A percentile compares a stretch with the other conserved stretches of the same genome.
Conservation (phyloP, 2,329 filamentous ascomycete species). For the Colletotrichum tanaceti region DNA sequence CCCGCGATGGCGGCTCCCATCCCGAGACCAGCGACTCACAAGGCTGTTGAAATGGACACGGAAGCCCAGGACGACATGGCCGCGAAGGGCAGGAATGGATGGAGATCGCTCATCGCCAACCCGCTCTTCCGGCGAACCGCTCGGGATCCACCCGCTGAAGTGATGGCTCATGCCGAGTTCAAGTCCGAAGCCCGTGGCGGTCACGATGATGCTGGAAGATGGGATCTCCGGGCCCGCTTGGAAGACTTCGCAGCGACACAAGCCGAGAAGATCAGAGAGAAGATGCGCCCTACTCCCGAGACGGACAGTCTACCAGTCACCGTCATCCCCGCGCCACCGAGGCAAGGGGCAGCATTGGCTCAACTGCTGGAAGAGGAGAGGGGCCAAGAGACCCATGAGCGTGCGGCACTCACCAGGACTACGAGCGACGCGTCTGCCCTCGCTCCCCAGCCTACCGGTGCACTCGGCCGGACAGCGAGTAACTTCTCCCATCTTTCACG, state of each 20-base stretch:
- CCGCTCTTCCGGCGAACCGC: slow-evolving; percentile 46
- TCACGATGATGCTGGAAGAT: slow-evolving; percentile 52
- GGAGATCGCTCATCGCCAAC: slow-evolving; percentile 48
- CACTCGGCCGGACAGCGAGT: slow-evolving; percentile 29
- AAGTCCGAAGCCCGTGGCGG: slow-evolving; percentile 40
- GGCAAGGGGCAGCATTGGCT: slow-evolving; percentile 67
- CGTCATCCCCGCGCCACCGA: slow-evolving; percentile 70
- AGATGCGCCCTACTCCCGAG: slow-evolving; percentile 64
- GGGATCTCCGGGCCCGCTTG: slow-evolving; percentile 68
- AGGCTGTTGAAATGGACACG: slow-evolving; percentile 42
- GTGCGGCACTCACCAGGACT: slow-evolving; percentile 24
- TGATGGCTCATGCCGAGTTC: slow-evolving; percentile 26
- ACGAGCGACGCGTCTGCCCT: slow-evolving; percentile 37
- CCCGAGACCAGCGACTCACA: slow-evolving; percentile 34
- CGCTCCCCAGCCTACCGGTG: slow-evolving; percentile 9
- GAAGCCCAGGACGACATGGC: slow-evolving; percentile 44
- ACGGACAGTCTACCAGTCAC: slow-evolving; percentile 68
- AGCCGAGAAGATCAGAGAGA: slow-evolving; percentile 69
- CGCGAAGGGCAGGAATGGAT: slow-evolving; percentile 43
- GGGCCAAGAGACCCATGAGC: slow-evolving; percentile 23
- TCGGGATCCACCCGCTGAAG: slow-evolving; percentile 31
- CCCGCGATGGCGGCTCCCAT: slow-evolving; percentile 35
- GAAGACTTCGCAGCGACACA: slow-evolving; percentile 72
- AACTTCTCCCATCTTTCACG: slow-evolving; percentile 33
- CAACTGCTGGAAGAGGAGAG: slow-evolving; percentile 67